phyloP scores from a whole-genome alignment of 352 stramenopile genomes.

The Globisporangium viniferum region DNA sequence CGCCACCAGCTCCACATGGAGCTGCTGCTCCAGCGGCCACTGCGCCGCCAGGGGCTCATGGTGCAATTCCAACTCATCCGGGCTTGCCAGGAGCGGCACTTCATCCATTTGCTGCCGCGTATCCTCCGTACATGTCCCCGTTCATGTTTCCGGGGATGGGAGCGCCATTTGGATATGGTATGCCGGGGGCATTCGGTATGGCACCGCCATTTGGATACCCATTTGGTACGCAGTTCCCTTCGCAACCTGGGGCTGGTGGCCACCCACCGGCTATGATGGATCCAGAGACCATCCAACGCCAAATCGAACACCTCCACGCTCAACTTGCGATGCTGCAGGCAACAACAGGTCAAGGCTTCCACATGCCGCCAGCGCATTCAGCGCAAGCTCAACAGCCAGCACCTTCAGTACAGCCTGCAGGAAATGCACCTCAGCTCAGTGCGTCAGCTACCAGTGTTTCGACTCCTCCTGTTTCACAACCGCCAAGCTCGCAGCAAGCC shows the following conservation, averaged over 20 bases:
- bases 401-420: neutral
- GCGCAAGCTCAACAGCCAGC: conserved; percentile 12
- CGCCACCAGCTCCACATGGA: neutral
- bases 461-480: neutral
- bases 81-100: neutral
- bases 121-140: conserved; percentile 50
- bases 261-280: conserved; percentile 30
- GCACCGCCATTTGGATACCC: conserved; percentile 40
- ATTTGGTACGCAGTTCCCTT: conserved; percentile 33
- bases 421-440: neutral
- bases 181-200: conserved; percentile 55
- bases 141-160: conserved; percentile 58
- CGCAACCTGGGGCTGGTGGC: conserved; percentile 22
- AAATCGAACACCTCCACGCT: conserved; percentile 49
- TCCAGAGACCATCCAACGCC: conserved; percentile 41
- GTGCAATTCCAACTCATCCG: conserved; percentile 8
- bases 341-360: conserved; percentile 11
- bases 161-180: conserved; percentile 48
- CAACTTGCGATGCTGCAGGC: conserved; percentile 51
- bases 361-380: conserved; percentile 3
- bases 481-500: neutral
- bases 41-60: conserved; percentile 6
- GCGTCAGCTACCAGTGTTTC: neutral
- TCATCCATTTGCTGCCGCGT: conserved; percentile 39
- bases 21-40: conserved; percentile 19